Evolutionary conservation across 768 basidiomycete species (phyloP).

Genomic region (Auriculariales sp.): DNA sequence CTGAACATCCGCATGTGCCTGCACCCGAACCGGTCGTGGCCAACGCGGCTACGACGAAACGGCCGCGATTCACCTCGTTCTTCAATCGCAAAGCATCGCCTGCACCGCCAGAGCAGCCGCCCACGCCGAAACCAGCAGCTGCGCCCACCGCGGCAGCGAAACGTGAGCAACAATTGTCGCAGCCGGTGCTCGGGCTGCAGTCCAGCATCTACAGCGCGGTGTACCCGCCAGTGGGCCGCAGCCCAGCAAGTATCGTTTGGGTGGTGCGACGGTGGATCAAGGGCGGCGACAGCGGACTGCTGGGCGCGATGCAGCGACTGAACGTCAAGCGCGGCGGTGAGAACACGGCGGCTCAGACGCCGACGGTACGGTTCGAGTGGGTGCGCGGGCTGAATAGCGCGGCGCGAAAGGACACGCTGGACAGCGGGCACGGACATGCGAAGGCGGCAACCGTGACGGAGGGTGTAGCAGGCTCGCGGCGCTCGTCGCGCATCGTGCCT

Average conservation of each 20-base stretch:
- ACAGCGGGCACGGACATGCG: background rate
- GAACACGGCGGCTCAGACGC: background rate
- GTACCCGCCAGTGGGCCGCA: conserved; percentile 20
- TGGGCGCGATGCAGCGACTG: conserved; percentile 22
- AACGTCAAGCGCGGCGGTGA: background rate
- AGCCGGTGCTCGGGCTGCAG: conserved; percentile 53
- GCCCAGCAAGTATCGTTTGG: conserved; percentile 52
- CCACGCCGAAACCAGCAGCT: conserved; percentile 1
- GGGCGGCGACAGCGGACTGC: conserved; percentile 27
- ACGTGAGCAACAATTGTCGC: conserved; percentile 7
- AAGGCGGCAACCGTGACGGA: background rate
- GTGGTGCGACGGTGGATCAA: conserved; percentile 65
- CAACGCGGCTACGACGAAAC: background rate
- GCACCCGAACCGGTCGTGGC: background rate
- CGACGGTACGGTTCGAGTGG: background rate
- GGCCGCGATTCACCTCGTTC: background rate
- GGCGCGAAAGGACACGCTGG: background rate
- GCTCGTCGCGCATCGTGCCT: background rate
- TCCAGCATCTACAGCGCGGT: conserved; percentile 41
- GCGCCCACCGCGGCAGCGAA: background rate
- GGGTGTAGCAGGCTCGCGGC: background rate
- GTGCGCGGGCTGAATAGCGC: background rate
- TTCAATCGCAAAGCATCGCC: background rate
- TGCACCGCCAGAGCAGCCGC: background rate
- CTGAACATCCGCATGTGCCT: background rate